Evolutionary conservation across 805 yeast genomes (phyloP), one percentile per base, ranked within the genome.

Genomic region (Barnettozyma populi): DNA sequence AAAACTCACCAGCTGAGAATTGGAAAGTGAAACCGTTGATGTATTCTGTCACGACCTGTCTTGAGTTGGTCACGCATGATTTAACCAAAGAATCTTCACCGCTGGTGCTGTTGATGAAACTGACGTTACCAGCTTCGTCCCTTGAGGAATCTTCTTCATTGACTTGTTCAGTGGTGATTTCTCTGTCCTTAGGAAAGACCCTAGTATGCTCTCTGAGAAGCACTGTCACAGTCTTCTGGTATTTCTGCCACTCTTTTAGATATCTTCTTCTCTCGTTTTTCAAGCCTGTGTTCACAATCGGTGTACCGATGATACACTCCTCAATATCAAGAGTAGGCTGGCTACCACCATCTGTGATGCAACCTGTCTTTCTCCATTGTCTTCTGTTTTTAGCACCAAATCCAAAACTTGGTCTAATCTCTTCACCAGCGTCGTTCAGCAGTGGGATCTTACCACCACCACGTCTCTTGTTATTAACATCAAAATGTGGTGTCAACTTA

Each of bases 401-500:
- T 1, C 99, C 99, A 48, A 94, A 71, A 14, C 86, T 78, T 16
- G 97, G 96, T 48, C 73, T 67, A 24, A 31, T 41, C 38, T 63
- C 60, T 16, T 57, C 63, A 29, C 68, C 59, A 20, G 86, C 86
- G 45, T 83, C 74, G 8, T 95, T 98, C 46, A 94, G 71, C 14
- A 86, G 78, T n/a, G 97, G 96, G 46, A 72, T 67, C 29, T 37
- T 41, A 36, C 64, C 61, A 14, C 64, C 61, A 14, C 68, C 58
- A 11, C 72, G 69, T 44, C 68, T 68, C 41, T 66, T 70, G 59
- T 80, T 76, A 21, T 95, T 94, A 35, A 87, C 68, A 59, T 86
- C 90, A 66, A 90, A 94, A 68, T 94, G 99, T 5, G 99, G 99
- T 0, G 99, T 94, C 37, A 94, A 74, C 62, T 94, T 94, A 0